phyloP scores from a whole-genome alignment of 495 filamentous ascomycete species.

The Podospora appendiculata region DNA sequence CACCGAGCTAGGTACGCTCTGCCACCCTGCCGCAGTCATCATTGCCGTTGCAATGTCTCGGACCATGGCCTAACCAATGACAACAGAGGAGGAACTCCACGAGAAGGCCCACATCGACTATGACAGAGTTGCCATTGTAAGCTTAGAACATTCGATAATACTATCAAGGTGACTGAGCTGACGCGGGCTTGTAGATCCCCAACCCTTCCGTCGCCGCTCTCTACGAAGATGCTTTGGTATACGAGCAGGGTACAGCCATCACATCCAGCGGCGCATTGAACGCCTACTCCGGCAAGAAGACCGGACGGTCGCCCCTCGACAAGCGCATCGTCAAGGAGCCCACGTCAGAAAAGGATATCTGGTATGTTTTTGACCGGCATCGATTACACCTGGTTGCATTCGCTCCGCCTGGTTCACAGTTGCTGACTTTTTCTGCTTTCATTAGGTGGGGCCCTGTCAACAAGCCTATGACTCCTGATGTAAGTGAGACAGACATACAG shows the following conservation, averaged over 20 bases:
- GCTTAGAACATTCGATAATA: neutral
- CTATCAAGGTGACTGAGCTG: conserved; percentile 9
- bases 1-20: conserved; percentile 66
- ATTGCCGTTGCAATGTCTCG: conserved; percentile 5
- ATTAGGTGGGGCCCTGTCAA: conserved; percentile 71
- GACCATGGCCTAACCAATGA: conserved; percentile 4
- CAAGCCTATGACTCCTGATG: conserved; percentile 96
- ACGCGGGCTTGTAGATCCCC: conserved; percentile 52
- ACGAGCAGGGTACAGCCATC: conserved; percentile 96
- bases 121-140: conserved; percentile 91
- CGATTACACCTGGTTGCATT: neutral
- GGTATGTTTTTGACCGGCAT: conserved; percentile 58
- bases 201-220: conserved; percentile 86
- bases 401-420: neutral
- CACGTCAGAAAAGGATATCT: conserved; percentile 81
- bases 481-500: conserved; percentile 43
- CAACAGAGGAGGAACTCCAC: conserved; percentile 85
- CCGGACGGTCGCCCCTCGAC: conserved; percentile 90
- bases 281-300: conserved; percentile 97
- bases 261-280: conserved; percentile 90
- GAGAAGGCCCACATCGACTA: conserved; percentile 99
- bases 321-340: conserved; percentile 95
- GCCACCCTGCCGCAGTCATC: neutral
- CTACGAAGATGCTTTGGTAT: conserved; percentile 96
- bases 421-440: conserved; percentile 3